Evolutionary conservation across 2,329 filamentous ascomycete genomes (phyloP).

Genomic region (Colletotrichum eleusines): DNA sequence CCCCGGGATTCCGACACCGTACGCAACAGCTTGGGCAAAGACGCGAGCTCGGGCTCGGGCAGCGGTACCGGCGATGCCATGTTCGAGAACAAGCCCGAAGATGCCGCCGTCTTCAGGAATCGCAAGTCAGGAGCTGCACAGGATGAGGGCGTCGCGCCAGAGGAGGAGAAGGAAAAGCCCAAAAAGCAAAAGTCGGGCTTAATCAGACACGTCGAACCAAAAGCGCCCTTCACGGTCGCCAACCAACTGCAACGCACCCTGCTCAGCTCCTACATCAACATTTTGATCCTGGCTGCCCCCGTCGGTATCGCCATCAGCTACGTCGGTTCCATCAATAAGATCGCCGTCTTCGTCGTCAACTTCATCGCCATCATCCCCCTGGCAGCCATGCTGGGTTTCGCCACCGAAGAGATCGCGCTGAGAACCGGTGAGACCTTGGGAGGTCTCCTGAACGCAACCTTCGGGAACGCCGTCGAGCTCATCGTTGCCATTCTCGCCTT

Average conservation of each 20-base stretch:
- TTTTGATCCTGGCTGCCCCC: conserved; percentile 82
- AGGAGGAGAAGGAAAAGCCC: conserved; percentile 54
- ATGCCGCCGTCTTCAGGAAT: conserved; percentile 48
- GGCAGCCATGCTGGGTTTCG: conserved; percentile 86
- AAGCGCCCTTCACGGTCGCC: conserved; percentile 67
- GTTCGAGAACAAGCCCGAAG: conserved; percentile 43
- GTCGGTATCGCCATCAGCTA: conserved; percentile 83
- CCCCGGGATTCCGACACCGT: conserved; percentile 45
- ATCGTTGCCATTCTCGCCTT: conserved; percentile 91
- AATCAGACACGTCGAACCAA: conserved; percentile 62
- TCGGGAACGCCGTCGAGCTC: conserved; percentile 89
- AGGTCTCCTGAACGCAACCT: conserved; percentile 89
- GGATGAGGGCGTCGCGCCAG: conserved; percentile 37
- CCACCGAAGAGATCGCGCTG: conserved; percentile 90
- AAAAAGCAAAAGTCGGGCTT: conserved; percentile 56
- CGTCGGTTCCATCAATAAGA: conserved; percentile 63
- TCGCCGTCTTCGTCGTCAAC: conserved; percentile 86
- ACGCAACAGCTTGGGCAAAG: conserved; percentile 38
- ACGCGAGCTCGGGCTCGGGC: conserved; percentile 34
- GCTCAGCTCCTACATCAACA: conserved; percentile 87
- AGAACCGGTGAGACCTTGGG: conserved; percentile 87
- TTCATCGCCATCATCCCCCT: conserved; percentile 94
- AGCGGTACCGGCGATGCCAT: conserved; percentile 44
- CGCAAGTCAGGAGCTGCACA: conserved; percentile 48
- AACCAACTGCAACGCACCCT: conserved; percentile 81